phyloP scores from a whole-genome alignment of 306 rosid genomes.

The Inga oerstediana region DNA sequence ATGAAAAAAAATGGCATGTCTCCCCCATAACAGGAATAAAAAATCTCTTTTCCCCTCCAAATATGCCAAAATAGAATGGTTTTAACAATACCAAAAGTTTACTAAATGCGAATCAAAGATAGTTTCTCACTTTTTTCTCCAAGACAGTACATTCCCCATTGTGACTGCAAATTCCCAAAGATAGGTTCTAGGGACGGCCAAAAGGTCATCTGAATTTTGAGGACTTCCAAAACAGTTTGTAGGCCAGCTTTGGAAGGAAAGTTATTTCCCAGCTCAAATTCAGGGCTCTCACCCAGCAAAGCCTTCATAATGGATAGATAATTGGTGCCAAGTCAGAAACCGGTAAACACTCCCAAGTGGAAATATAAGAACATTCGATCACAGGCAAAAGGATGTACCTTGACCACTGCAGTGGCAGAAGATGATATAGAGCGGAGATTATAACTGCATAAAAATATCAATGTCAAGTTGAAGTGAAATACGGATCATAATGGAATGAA shows the following conservation, averaged over 20 bases:
- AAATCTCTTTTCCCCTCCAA: not conserved
- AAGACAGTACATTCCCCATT: slow-evolving; percentile 44
- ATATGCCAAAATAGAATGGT: not conserved
- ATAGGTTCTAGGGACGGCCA: slow-evolving; percentile 71
- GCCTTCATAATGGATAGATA: slow-evolving; percentile 51
- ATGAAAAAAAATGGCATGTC: not conserved
- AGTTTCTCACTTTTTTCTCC: slow-evolving; percentile 62
- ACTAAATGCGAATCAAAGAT: slow-evolving; percentile 32
- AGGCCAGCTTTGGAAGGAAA: slow-evolving; percentile 77
- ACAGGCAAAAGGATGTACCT: slow-evolving; percentile 56
- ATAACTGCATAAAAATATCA: slow-evolving; percentile 65
- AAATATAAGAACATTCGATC: slow-evolving; percentile 7
- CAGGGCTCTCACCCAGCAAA: slow-evolving; percentile 74
- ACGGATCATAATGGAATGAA: slow-evolving; percentile 13
- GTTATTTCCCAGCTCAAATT: slow-evolving; percentile 43
- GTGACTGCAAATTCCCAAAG: slow-evolving; percentile 60
- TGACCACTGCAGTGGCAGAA: slow-evolving; percentile 85
- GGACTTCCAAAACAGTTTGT: slow-evolving; percentile 76
- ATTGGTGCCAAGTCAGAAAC: slow-evolving; percentile 34
- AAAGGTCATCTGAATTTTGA: slow-evolving; percentile 73
- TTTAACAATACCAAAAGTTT: slow-evolving; percentile 1
- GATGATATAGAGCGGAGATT: slow-evolving; percentile 97
- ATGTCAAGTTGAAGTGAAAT: slow-evolving; percentile 34
- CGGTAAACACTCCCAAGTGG: slow-evolving; percentile 12
- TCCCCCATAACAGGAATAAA: not conserved